Conservation (phyloP, 768 basidiomycete genomes). For the Hericium coralloides region DNA sequence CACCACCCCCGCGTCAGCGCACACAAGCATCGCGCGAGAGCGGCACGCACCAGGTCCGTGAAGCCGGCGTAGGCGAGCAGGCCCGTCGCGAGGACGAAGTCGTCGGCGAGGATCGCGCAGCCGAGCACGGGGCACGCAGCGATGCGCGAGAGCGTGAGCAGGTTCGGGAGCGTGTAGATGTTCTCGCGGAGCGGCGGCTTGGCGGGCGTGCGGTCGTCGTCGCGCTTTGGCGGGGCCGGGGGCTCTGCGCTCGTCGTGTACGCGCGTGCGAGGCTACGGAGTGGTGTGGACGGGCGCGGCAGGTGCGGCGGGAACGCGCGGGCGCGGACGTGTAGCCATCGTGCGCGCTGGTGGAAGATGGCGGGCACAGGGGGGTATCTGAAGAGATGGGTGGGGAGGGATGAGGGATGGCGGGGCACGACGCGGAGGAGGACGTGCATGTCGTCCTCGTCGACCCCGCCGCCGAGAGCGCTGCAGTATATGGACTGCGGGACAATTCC, state of each 20-base stretch:
- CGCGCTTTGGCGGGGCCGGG: background rate
- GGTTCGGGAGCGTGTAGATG: slow-evolving; percentile 91
- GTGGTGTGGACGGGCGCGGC: background rate
- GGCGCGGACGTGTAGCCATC: background rate
- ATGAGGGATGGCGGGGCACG: background rate
- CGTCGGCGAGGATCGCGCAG: slow-evolving; percentile 75
- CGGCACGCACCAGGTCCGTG: slow-evolving; percentile 63
- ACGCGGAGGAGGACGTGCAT: background rate
- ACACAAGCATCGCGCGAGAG: background rate
- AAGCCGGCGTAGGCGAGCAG: slow-evolving; percentile 87
- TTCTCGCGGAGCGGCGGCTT: slow-evolving; percentile 53
- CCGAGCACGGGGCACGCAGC: slow-evolving; percentile 86
- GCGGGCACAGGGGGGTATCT: background rate
- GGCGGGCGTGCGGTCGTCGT: background rate
- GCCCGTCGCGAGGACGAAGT: slow-evolving; percentile 74
- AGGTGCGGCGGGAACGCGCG: background rate
- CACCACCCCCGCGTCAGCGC: background rate
- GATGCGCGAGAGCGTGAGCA: slow-evolving; percentile 83
- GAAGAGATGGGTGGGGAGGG: background rate
- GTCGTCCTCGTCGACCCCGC: background rate
- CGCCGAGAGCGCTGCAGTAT: background rate
- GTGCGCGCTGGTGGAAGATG: background rate
- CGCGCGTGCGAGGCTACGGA: background rate
- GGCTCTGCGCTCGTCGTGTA: background rate
- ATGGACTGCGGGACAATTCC: too few species aligned